Percentiles rank a stretch among this genome's conserved stretches.
These are phyloP conservation scores for Chrysanthemum lavandulifolium DNA, from an alignment of 129 eudicot species.

Conservation along the genomic window DNA sequence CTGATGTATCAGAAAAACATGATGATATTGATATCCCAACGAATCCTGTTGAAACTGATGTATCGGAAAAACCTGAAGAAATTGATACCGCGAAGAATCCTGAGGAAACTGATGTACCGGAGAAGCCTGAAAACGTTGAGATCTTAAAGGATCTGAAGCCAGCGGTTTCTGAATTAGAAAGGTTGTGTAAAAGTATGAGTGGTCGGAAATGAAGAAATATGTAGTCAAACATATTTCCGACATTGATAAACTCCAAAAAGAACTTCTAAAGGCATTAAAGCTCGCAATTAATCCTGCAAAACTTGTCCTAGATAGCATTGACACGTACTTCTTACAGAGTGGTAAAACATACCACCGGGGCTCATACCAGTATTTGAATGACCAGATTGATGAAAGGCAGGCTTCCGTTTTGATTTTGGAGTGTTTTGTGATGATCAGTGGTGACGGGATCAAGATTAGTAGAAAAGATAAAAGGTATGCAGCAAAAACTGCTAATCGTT, in stretches of 20 bases:
- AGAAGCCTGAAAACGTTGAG: neutral
- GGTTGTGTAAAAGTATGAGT: constrained; percentile 38
- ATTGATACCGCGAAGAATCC: neutral
- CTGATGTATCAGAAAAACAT: neutral
- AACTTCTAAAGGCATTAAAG: constrained; percentile 53
- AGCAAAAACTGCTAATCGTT: constrained; percentile 33
- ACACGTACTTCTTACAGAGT: constrained; percentile 53
- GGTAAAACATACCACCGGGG: constrained; percentile 30
- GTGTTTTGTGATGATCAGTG: constrained; percentile 54
- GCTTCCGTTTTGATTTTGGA: constrained; percentile 59
- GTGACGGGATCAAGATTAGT: constrained; percentile 33
- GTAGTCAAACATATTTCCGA: constrained; percentile 31
- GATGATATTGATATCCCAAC: neutral
- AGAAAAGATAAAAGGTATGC: constrained; percentile 36
- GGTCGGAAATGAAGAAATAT: constrained; percentile 38
- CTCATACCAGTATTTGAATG: constrained; percentile 5
- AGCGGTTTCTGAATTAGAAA: constrained; percentile 29
- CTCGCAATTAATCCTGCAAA: constrained; percentile 48
- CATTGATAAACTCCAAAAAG: constrained; percentile 30
- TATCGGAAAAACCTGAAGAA: neutral
- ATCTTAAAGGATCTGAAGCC: neutral
- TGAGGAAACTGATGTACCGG: neutral
- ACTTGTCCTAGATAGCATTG: constrained; percentile 49
- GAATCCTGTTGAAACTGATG: neutral
- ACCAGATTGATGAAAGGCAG: constrained; percentile 25